Conservation (phyloP, 2,329 filamentous ascomycete genomes). For the Colletotrichum phormii region DNA sequence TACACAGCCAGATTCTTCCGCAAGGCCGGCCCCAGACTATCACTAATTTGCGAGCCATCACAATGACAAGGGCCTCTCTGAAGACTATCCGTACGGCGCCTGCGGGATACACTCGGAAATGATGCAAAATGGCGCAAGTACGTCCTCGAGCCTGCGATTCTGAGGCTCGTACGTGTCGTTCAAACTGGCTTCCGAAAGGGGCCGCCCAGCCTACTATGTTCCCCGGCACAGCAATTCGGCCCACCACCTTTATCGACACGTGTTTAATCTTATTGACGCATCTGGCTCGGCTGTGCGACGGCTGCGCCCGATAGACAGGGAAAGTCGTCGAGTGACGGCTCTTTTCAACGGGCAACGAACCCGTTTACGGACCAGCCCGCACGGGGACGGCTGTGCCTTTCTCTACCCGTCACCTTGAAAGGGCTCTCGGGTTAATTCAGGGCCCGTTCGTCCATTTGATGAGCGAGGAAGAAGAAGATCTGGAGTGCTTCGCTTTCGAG, state of each 20-base stretch:
- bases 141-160: neutral
- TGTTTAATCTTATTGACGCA: neutral
- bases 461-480: neutral
- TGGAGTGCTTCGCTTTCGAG: neutral
- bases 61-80: neutral
- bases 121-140: neutral
- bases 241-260: neutral
- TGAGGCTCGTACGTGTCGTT: neutral
- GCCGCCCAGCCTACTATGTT: neutral
- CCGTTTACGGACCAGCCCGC: neutral
- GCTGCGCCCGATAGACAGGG: neutral
- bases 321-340: neutral
- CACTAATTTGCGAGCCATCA: neutral
- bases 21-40: neutral
- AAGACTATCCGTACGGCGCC: neutral
- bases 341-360: neutral
- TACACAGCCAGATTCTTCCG: neutral
- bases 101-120: neutral
- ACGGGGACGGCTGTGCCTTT: neutral
- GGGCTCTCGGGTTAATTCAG: neutral
- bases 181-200: neutral
- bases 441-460: neutral
- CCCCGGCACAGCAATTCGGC: neutral
- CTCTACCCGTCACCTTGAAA: neutral
- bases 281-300: neutral